Evolutionary conservation across 1,139 yeast genomes (phyloP).

Genomic region (Yamadazyma sp.): DNA sequence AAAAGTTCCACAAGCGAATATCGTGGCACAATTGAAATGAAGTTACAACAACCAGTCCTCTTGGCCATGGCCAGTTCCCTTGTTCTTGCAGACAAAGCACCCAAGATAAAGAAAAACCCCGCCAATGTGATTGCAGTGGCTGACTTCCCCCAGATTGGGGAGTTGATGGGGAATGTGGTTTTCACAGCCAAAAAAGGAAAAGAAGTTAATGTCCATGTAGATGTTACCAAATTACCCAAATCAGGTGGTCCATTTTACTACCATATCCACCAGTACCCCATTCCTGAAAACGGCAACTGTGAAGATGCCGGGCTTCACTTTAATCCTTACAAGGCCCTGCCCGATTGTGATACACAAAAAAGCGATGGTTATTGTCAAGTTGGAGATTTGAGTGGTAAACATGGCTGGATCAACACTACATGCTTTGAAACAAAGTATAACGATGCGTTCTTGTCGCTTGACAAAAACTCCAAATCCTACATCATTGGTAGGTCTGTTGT

Average conservation of each 20-base stretch:
- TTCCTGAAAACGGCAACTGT: slow-evolving; percentile 47
- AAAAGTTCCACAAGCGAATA: background rate
- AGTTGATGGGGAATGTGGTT: slow-evolving; percentile 49
- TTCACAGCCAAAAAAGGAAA: slow-evolving; percentile 48
- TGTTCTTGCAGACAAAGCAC: slow-evolving; percentile 22
- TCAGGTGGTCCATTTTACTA: slow-evolving; percentile 59
- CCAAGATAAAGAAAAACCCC: slow-evolving; percentile 41
- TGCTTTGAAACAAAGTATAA: slow-evolving; percentile 52
- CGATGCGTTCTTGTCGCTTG: slow-evolving; percentile 56
- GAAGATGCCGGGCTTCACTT: slow-evolving; percentile 51
- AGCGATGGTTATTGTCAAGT: slow-evolving; percentile 56
- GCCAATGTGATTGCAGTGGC: slow-evolving; percentile 54
- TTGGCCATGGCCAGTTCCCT: background rate
- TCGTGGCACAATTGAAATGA: background rate
- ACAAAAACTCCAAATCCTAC: slow-evolving; percentile 45
- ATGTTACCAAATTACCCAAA: slow-evolving; percentile 55
- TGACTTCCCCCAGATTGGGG: slow-evolving; percentile 51
- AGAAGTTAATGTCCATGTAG: slow-evolving; percentile 57
- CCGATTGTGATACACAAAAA: slow-evolving; percentile 43
- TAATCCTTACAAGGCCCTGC: slow-evolving; percentile 51
- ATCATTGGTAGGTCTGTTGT: slow-evolving; percentile 54
- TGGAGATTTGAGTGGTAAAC: slow-evolving; percentile 66
- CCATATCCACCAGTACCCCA: slow-evolving; percentile 54
- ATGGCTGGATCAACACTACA: slow-evolving; percentile 57
- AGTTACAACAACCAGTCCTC: slow-evolving; percentile 1